Evolutionary conservation across 257 asterid species (phyloP).

Genomic region (Ilex aquifolium): DNA sequence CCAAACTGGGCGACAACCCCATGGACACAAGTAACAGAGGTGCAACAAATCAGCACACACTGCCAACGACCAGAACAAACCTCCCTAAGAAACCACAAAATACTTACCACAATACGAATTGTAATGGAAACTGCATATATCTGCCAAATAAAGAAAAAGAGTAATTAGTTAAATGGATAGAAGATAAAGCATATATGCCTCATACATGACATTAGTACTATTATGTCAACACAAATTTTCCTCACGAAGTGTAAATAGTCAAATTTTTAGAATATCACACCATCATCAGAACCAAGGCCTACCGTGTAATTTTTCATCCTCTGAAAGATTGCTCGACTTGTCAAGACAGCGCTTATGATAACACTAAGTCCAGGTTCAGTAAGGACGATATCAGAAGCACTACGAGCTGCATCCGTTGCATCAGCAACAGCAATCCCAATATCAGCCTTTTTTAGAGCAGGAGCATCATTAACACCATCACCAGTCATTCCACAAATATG

Average conservation of each 20-base stretch:
- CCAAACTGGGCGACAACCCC: too few relatives aligned
- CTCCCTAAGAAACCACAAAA: conserved; percentile 7
- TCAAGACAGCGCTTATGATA: conserved; percentile 94
- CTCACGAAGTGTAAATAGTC: too few relatives aligned
- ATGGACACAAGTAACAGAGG: too few relatives aligned
- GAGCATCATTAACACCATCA: conserved; percentile 98
- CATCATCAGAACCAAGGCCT: not conserved
- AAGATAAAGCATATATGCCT: not conserved
- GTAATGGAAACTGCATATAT: conserved; percentile 97
- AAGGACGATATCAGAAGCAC: conserved; percentile 98
- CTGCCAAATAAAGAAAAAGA: conserved; percentile 32
- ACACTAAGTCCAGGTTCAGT: conserved; percentile 99
- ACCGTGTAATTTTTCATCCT: conserved; percentile 99
- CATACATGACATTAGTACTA: too few relatives aligned
- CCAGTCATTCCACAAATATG: conserved; percentile 99
- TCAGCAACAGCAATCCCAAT: conserved; percentile 98
- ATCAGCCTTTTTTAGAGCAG: conserved; percentile 95
- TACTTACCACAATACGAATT: conserved; percentile 94
- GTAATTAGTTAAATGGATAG: conserved; percentile 4
- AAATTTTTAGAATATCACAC: too few relatives aligned
- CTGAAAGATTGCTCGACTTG: conserved; percentile 96
- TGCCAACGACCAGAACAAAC: not conserved
- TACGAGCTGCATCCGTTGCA: conserved; percentile 99
- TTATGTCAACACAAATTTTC: too few relatives aligned
- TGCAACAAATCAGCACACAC: too few relatives aligned